Base-by-base conservation (phyloP, 352 stramenopile species). In the Phytophthora rubi region DNA sequence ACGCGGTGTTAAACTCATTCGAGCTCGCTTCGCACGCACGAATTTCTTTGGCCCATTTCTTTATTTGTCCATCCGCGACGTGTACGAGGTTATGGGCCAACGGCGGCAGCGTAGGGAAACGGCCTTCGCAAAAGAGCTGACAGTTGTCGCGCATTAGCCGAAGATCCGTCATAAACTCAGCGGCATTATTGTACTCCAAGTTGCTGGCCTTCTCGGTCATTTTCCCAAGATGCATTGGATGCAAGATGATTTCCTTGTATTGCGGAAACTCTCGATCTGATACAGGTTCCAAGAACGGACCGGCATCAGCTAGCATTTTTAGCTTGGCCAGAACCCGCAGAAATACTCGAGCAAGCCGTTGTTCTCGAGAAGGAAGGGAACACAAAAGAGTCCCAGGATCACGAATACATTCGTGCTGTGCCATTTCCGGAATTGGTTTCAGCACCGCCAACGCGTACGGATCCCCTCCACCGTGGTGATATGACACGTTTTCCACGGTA, bases 221-320 rank as follows among this genome's bases (percentile, higher is more conserved):
- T 67, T 79, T 86, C 2, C 63, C 75, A 13, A 95, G 75, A 66
- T 95, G 79, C 80, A 94, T 94, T 6, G 88, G 88, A 57, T 87
- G 71, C 42, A 84, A 69, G 16, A 95, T 77, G 44, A 95, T 93
- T 33, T 94, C 85, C 53, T 92, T 94, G 73, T 95, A 95, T 52
- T 92, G 82, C 0, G 88, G 88, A 45, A 95, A 95, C 26, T 95
- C 86, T n/a, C 67, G 74, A 62, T 87, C 83, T 3, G 88, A 94
- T 12, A 95, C 88, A 12, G 88, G 85, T 23, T 95, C 88, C 28
- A 94, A 49, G 64, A 95, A 95, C 21, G 88, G 88, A 6, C 81
- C 85, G 6, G 88, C 77, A 64, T 94, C 85, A 0, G 71, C 48
- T 33, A 92, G 75, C 54, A 80, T 64, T 53, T 85, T 89, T 3